These are phyloP conservation scores for Patellifolia procumbens DNA, from an alignment of 179 eudicot genomes.

Conservation along the genomic window DNA sequence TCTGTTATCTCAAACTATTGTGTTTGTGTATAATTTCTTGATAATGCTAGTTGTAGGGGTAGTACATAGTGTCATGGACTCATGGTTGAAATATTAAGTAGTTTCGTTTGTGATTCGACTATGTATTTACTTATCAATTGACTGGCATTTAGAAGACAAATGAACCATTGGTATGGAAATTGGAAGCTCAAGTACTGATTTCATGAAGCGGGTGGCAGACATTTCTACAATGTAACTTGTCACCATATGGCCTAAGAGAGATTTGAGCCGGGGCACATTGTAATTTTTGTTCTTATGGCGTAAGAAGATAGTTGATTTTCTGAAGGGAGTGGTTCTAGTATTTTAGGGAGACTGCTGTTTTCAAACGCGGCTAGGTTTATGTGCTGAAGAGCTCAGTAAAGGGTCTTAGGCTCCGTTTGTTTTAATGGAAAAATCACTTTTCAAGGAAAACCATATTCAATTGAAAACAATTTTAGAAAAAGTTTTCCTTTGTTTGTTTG, in stretches of 20 bases:
- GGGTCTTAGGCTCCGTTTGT: neutral
- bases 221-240: neutral
- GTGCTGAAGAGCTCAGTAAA: neutral
- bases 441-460: too few species aligned
- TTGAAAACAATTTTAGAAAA: too few species aligned
- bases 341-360: neutral
- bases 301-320: neutral
- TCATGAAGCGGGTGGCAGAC: neutral
- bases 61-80: neutral
- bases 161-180: neutral
- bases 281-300: neutral
- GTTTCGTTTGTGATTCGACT: neutral
- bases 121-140: neutral
- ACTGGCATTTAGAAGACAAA: too few species aligned
- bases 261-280: neutral
- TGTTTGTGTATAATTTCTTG: neutral
- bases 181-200: neutral
- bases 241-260: neutral
- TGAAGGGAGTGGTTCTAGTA: neutral
- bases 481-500: too few species aligned
- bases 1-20: neutral
- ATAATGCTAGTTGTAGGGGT: neutral
- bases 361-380: neutral
- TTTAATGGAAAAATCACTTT: too few species aligned
- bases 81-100: neutral